Base-by-base conservation (phyloP, 495 filamentous ascomycete genomes). In the Chaetomium tenue region DNA sequence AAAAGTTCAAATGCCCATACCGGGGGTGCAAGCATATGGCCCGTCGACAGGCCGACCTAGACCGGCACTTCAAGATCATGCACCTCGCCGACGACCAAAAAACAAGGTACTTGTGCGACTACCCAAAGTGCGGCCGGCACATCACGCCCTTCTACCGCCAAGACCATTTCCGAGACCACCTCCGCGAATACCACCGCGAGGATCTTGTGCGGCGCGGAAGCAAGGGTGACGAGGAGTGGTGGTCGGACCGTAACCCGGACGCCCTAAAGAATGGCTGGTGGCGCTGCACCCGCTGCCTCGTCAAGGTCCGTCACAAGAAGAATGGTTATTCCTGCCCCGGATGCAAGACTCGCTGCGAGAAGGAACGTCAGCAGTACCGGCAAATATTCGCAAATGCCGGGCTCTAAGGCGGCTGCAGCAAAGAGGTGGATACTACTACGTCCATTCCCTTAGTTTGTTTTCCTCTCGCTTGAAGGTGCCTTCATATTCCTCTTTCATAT, bases 101-200 rank as follows among this genome's bases (percentile, higher is more conserved):
- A 68, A 70, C 70, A 11, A 62, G 72, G 40, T 81, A 69, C 62
- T 59, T 53, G 0, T 81, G 79, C 69, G 79, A 82, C 67, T 80
- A 77, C 68, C 70, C 67, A 42, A 71, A 61, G 37, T 82, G 80
- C 58, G 48, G 57, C 37, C 76, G 80, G 3, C 70, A 73, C 40
- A 62, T 68, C 13, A 44, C 67, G 1, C 74, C 78, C 13, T 81
- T 81, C 69, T 70, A 66, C 56, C 72, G 80, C 1, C 72, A 72
- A 18, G 80, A 82, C 53, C 80, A 81, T 63, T 80, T 73, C 54
- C 72, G 82, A 18, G 81, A 84, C 46, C 83, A 85, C 65, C 73
- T 81, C 11, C 72, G 81, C 13, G 75, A 79, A 13, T 80, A 63
- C 56, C 83, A 85, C 72, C 73, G 69, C 25, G 83, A 85, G 66